Conservation (phyloP, 164 flowering plant species). For the Cinnamomum chago region DNA sequence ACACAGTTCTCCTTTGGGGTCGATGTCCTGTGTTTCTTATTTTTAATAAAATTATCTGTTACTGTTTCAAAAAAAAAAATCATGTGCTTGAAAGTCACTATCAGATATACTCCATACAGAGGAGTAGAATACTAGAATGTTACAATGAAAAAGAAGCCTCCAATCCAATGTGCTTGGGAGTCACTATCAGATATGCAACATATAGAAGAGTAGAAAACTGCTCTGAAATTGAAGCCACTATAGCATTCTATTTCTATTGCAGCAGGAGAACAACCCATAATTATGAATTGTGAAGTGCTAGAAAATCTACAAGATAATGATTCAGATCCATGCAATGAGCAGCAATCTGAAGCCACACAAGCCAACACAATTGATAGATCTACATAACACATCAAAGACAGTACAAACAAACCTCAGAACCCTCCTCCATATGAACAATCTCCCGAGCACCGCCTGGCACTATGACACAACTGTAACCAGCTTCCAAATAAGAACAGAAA, state of each 20-base stretch:
- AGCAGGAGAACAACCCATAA: background rate
- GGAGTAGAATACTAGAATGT: too few relatives aligned
- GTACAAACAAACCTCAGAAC: conserved; percentile 56
- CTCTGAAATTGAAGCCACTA: too few relatives aligned
- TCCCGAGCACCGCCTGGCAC: conserved; percentile 98
- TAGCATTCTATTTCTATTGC: background rate
- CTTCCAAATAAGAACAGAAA: conserved; percentile 55
- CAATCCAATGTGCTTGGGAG: too few relatives aligned
- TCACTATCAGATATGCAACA: too few relatives aligned
- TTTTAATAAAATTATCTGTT: too few relatives aligned
- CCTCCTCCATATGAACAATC: conserved; percentile 63
- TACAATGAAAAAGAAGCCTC: too few relatives aligned
- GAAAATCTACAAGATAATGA: background rate
- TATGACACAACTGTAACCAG: conserved; percentile 85
- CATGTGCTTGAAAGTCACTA: too few relatives aligned
- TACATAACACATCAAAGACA: background rate
- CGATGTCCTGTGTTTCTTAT: too few relatives aligned
- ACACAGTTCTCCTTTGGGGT: too few relatives aligned
- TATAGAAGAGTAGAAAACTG: too few relatives aligned
- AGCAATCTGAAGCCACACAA: background rate
- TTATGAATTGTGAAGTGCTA: background rate
- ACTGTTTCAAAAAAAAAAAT: too few relatives aligned
- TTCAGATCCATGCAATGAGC: background rate
- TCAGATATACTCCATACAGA: too few relatives aligned
- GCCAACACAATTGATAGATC: background rate